phyloP scores from a whole-genome alignment of 192 early-diverging fungal species.

The Linnemannia zychae region DNA sequence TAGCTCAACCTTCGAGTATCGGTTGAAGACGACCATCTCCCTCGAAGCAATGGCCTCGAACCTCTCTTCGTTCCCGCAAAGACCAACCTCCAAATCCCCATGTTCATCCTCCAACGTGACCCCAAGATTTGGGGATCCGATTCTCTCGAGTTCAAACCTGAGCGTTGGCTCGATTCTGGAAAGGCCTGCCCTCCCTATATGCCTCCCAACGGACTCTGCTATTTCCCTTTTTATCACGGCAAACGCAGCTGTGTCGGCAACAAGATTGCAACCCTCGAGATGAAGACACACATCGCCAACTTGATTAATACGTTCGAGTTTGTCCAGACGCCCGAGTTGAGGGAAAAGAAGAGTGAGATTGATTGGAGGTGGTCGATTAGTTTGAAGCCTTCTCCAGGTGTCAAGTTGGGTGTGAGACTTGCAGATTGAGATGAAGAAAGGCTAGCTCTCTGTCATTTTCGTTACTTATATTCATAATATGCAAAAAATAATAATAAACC shows the following conservation, averaged over 20 bases:
- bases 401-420: conserved; percentile 31
- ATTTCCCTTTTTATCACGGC: conserved; percentile 65
- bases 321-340: conserved; percentile 59
- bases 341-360: conserved; percentile 17
- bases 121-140: conserved; percentile 55
- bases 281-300: conserved; percentile 64
- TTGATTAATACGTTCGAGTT: conserved; percentile 62
- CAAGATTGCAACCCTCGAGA: conserved; percentile 67
- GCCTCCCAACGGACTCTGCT: conserved; percentile 52
- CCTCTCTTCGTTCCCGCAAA: conserved; percentile 47
- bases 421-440: conserved; percentile 16
- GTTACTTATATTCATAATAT: not conserved
- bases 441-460: not conserved
- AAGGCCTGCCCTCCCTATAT: conserved; percentile 33
- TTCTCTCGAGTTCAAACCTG: conserved; percentile 56
- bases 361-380: conserved; percentile 44
- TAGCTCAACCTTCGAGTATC: conserved; percentile 49
- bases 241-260: conserved; percentile 67
- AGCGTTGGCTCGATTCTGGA: conserved; percentile 49
- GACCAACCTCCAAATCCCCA: conserved; percentile 53
- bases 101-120: conserved; percentile 62
- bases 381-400: conserved; percentile 38
- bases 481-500: not conserved
- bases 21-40: conserved; percentile 45
- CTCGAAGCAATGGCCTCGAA: conserved; percentile 56